These are phyloP conservation scores for Davidsoniella virescens DNA, from an alignment of 2,329 filamentous ascomycete species.

Conservation along the genomic window DNA sequence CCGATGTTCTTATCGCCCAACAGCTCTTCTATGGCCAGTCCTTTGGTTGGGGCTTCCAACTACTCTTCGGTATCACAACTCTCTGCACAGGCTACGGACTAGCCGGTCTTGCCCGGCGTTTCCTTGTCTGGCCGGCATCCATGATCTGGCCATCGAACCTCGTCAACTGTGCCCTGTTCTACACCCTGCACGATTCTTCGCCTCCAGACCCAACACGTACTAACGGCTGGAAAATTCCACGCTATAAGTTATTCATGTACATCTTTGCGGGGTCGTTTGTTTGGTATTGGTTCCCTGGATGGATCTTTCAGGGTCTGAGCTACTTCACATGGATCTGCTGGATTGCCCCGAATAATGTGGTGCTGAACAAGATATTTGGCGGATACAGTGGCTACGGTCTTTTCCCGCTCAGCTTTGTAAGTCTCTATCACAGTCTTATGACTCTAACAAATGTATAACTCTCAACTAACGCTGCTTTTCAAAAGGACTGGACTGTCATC, in stretches of 20 bases:
- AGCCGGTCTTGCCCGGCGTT: conserved; percentile 41
- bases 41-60: conserved; percentile 41
- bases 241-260: conserved; percentile 41
- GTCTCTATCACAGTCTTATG: background rate
- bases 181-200: conserved; percentile 46
- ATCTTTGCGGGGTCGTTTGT: conserved; percentile 33
- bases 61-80: conserved; percentile 42
- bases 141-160: conserved; percentile 49
- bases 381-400: conserved; percentile 43
- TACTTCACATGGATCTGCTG: conserved; percentile 46
- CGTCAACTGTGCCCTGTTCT: conserved; percentile 46
- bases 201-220: conserved; percentile 32
- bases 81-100: conserved; percentile 48
- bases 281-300: conserved; percentile 48
- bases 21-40: conserved; percentile 34
- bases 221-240: conserved; percentile 42
- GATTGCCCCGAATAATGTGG: conserved; percentile 43
- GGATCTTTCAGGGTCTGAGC: conserved; percentile 45
- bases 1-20: conserved; percentile 28
- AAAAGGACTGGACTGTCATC: conserved; percentile 42
- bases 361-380: conserved; percentile 51
- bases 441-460: background rate
- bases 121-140: conserved; percentile 42
- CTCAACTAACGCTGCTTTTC: background rate
- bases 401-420: conserved; percentile 41